Conservation (phyloP, 208 protist species). For the Leishmania mexicana region DNA sequence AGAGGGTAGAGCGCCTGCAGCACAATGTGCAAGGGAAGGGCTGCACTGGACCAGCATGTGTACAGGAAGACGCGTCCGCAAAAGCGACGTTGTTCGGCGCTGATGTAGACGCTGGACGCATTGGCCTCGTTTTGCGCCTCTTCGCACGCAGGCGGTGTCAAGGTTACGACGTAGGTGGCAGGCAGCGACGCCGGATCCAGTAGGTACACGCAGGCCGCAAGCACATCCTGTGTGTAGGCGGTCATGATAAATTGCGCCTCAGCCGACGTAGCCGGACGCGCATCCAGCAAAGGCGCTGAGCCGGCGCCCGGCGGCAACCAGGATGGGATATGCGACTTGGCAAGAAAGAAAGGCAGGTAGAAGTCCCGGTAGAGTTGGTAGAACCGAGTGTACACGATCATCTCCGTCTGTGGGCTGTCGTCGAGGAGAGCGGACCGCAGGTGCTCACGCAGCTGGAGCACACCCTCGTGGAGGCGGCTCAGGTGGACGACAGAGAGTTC, state of each 20-base stretch:
- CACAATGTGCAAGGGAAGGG: slow-evolving; percentile 37
- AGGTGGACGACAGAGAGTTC: slow-evolving; percentile 31
- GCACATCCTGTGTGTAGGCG: slow-evolving; percentile 58
- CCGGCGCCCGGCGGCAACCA: not conserved
- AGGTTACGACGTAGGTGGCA: not conserved
- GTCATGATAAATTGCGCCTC: slow-evolving; percentile 28
- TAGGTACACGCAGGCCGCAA: slow-evolving; percentile 54
- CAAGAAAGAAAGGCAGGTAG: slow-evolving; percentile 5
- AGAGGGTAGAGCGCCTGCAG: slow-evolving; percentile 75
- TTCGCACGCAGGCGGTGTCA: slow-evolving; percentile 5
- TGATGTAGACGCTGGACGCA: slow-evolving; percentile 63
- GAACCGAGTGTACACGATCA: slow-evolving; percentile 39
- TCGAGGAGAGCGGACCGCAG: slow-evolving; percentile 52
- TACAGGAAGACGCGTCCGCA: slow-evolving; percentile 58
- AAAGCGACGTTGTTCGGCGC: slow-evolving; percentile 39
- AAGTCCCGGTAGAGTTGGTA: slow-evolving; percentile 27
- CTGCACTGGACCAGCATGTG: slow-evolving; percentile 47
- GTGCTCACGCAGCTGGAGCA: slow-evolving; percentile 41
- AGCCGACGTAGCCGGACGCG: not conserved
- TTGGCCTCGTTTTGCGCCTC: slow-evolving; percentile 18
- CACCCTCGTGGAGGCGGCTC: slow-evolving; percentile 32
- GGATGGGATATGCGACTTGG: not conserved
- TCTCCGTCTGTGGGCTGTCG: slow-evolving; percentile 55
- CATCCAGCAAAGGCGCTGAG: not conserved
- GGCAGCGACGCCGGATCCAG: slow-evolving; percentile 17